A percentile compares a stretch with the other conserved stretches of the same genome.
These are phyloP conservation scores for Candida nitratophila DNA, from an alignment of 805 yeast genomes.

Conservation along the genomic window DNA sequence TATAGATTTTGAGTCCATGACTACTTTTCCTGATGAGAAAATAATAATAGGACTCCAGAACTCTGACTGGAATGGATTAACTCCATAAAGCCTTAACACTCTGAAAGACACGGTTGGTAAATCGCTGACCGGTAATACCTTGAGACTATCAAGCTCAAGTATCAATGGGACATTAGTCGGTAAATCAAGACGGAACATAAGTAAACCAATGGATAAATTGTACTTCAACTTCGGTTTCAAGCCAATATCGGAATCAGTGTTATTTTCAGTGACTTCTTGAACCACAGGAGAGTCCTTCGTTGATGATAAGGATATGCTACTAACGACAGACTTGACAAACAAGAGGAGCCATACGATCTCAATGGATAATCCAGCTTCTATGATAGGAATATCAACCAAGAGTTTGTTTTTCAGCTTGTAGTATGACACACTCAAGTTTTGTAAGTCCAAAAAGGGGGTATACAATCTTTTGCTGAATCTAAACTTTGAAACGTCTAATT, in stretches of 20 bases:
- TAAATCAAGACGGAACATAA: conserved; percentile 16
- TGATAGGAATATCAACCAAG: conserved; percentile 16
- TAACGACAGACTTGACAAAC: conserved; percentile 13
- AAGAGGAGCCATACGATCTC: conserved; percentile 25
- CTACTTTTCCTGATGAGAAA: conserved; percentile 11
- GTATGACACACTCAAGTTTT: conserved; percentile 10
- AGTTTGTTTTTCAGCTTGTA: conserved; percentile 9
- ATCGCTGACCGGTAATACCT: conserved; percentile 2
- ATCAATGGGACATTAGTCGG: conserved; percentile 22
- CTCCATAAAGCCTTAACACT: conserved; percentile 22
- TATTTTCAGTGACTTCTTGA: too few relatives aligned
- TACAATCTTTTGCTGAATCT: conserved; percentile 5
- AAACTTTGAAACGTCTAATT: conserved; percentile 11
- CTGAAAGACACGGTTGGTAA: conserved; percentile 12
- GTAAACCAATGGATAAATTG: conserved; percentile 15
- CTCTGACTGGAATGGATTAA: conserved; percentile 16
- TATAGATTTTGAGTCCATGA: background rate
- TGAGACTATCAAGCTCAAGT: conserved; percentile 22
- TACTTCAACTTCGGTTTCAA: too few relatives aligned
- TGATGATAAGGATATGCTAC: background rate
- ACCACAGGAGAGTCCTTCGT: background rate
- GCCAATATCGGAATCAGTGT: too few relatives aligned
- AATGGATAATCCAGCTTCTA: conserved; percentile 20
- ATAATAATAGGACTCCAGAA: conserved; percentile 23
- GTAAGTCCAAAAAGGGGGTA: conserved; percentile 7